Conservation (phyloP, 2,329 filamentous ascomycete species). For the Colletotrichum sidae region DNA sequence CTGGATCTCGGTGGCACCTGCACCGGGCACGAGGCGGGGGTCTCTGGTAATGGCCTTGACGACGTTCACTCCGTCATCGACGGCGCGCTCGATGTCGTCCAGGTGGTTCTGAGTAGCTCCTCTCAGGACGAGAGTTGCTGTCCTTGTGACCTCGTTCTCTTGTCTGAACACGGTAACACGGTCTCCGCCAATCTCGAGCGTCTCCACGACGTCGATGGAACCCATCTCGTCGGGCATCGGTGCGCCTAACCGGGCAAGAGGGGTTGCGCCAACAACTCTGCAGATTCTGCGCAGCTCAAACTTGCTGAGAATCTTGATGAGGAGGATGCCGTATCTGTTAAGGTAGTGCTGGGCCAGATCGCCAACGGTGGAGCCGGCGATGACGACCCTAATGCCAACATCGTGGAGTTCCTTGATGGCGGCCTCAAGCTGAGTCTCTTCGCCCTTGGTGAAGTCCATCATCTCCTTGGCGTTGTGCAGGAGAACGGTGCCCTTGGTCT, state of each 20-base stretch:
- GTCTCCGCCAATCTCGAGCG: conserved; percentile 96
- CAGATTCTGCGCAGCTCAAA: conserved; percentile 96
- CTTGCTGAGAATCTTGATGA: conserved; percentile 97
- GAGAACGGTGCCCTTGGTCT: conserved; percentile 98
- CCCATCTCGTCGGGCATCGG: conserved; percentile 99
- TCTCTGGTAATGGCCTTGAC: conserved; percentile 98
- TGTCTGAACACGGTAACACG: conserved; percentile 98
- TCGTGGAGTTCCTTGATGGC: conserved; percentile 96
- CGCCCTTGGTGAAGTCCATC: conserved; percentile 97
- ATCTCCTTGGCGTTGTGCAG: conserved; percentile 98
- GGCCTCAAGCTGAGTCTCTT: conserved; percentile 91
- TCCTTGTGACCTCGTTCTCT: conserved; percentile 91
- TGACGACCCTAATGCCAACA: conserved; percentile 89
- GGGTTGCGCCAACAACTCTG: conserved; percentile 95
- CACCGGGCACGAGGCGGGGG: conserved; percentile 88
- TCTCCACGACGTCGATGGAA: conserved; percentile 93
- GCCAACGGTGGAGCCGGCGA: conserved; percentile 93
- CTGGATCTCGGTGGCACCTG: conserved; percentile 94
- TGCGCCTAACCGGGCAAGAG: conserved; percentile 93
- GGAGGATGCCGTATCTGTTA: conserved; percentile 94
- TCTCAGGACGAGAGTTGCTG: conserved; percentile 91
- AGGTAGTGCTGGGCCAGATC: conserved; percentile 95
- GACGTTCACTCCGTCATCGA: conserved; percentile 98
- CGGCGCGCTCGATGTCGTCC: conserved; percentile 95
- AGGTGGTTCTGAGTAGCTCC: conserved; percentile 98